Percentiles rank a stretch among this genome's conserved stretches.
phyloP scores from a whole-genome alignment of 1,284 basidiomycete genomes.

The Trametes sp. region DNA sequence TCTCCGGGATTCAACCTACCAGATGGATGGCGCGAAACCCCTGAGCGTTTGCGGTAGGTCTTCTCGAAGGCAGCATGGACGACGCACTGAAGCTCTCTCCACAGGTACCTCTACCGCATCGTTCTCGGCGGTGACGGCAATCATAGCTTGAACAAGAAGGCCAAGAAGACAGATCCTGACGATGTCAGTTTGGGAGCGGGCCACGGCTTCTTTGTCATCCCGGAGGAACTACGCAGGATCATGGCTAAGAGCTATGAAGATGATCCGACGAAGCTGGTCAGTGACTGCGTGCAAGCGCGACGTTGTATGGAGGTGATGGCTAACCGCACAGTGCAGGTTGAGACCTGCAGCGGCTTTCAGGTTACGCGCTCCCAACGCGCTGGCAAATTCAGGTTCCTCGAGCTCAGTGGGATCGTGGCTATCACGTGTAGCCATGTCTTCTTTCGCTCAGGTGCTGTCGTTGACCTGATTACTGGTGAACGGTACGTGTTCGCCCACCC shows the following conservation, averaged over 20 bases:
- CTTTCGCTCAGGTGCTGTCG: not conserved
- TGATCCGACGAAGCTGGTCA: not conserved
- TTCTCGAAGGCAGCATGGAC: not conserved
- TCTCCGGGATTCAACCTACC: conserved; percentile 7
- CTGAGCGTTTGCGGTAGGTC: not conserved
- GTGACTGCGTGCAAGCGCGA: too few relatives aligned
- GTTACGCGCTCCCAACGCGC: not conserved
- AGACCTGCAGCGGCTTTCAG: conserved; percentile 4
- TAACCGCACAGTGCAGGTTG: too few relatives aligned
- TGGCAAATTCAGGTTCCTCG: conserved; percentile 1
- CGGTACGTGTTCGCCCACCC: not conserved
- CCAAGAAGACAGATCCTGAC: not conserved
- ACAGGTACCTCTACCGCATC: conserved; percentile 6
- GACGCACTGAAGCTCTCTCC: not conserved
- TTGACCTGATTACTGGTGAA: not conserved
- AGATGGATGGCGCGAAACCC: not conserved
- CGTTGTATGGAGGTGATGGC: too few relatives aligned
- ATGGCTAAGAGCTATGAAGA: not conserved
- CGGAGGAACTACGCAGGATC: not conserved
- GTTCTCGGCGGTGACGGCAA: conserved; percentile 3
- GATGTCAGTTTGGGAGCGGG: not conserved
- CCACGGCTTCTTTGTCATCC: not conserved
- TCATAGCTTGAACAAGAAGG: conserved; percentile 3
- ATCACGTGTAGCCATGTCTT: not conserved
- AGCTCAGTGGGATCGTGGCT: conserved; percentile 2